Base-by-base conservation (phyloP, 805 yeast genomes). In the Candida verbasci region DNA sequence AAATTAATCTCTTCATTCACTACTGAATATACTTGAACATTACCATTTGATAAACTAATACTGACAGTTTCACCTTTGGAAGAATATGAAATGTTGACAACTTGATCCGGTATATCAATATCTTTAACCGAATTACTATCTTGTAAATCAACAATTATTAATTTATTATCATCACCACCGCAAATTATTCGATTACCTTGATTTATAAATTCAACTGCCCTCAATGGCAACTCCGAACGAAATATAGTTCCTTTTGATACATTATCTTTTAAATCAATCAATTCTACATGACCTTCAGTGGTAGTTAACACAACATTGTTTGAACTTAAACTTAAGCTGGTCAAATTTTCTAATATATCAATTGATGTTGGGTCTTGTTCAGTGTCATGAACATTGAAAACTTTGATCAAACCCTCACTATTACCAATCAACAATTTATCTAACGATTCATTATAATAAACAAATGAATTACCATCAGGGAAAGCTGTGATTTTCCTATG, bases 111-210 rank as follows among this genome's bases (percentile, higher is more conserved):
- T 0, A 66, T 54, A 27, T 55, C 58, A 24, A 68, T 54, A 23
- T 53, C 61, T 10, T 55, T 50, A 11, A 58, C 53, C 10, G 37
- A 30, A 24, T 61, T 62, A 10, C 61, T 16, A 16, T 35, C 34
- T 29, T 29, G 35, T 22, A 29, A 20, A 50, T 49, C 24, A 1
- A 79, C 53, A 3, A 82, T 50, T 2, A 65, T 61, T 28, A 83
- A 55, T 38, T 77, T 77, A 29, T 73, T 70, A 43, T 78, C 83
- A 44, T 82, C 85, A 26, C 91, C 89, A 17, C 82, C 88, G 41
- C 78, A 70, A 1, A 78, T 63, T 1, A 70, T 62, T 51, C 76
- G 62, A 24, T 73, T 70, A 0, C 83, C 87, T 34, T 73, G 76
- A 45, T 82, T 84, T 16, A 81, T 74, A 47, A 78, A 72, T 10